Base-by-base conservation (phyloP, 23 red algal genomes). In the Agarophyton chilense region DNA sequence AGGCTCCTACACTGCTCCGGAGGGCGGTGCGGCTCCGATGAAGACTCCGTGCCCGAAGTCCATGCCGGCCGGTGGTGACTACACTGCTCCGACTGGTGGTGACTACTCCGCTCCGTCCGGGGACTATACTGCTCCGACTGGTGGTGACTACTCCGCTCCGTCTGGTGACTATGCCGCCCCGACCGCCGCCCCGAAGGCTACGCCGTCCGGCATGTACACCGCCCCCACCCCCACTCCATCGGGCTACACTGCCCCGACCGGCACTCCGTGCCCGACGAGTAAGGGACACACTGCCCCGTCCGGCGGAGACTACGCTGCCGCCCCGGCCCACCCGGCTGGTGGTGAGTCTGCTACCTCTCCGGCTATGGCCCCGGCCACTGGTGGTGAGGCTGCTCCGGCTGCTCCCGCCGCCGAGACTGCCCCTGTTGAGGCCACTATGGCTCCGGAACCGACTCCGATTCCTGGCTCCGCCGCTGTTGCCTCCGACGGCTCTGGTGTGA, bases 401-500 rank as follows among this genome's bases (percentile, higher is more conserved):
- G 16, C 73, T 26, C 72, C 72, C 19, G 41, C n/a, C 36, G 73
- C 64, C 18, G 40, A 29, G 9, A 19, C 64, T 16, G 19, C 61
- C 61, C 11, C 61, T 32, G 61, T 66, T 66, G 61, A 66, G 24
- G 34, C 61, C 34, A 66, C 61, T 2, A 13, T 21, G 7, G 51
- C 12, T 2, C 64, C 64, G 64, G 64, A 70, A 70, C 17, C 64
- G 2, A 70, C 64, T 17, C 64, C 64, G 64, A 42, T 70, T 10
- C 73, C 73, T 1, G 83, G 83, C n/a, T 71, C 83, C 55, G 83
- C 83, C 31, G 83, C 83, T 57, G 38, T 88, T 61, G 66, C 83
- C 33, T 10, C 67, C 22, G 64, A 88, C 24, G 83, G 83, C 17
- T 75, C 83, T 29, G 83, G 39, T 41, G 83, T 88, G 33, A 45